phyloP scores from a whole-genome alignment of 1,284 basidiomycete species.

The Tilletia caries region DNA sequence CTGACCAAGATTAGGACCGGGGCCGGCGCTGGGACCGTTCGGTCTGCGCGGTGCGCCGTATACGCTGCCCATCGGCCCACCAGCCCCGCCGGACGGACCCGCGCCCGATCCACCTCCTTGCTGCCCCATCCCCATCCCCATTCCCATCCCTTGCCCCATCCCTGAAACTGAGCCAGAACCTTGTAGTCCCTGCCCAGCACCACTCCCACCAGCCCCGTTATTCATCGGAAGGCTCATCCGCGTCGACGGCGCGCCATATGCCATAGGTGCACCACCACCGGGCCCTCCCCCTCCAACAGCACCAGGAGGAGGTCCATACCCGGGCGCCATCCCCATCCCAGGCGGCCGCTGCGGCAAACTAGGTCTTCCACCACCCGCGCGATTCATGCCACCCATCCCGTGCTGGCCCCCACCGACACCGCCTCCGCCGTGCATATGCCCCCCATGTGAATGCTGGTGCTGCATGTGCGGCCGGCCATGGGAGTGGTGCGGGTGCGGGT shows the following conservation, averaged over 20 bases:
- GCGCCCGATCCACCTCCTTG: no score
- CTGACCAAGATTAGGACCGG: not conserved
- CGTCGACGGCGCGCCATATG: not conserved
- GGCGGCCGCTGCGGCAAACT: no score
- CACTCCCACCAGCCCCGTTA: no score
- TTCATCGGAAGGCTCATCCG: no score
- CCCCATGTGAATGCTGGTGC: not conserved
- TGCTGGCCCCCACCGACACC: not conserved
- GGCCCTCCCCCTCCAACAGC: not conserved
- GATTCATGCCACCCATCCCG: no score
- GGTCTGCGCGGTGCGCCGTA: not conserved
- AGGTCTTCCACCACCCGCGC: no score
- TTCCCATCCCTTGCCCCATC: no score
- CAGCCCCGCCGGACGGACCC: not conserved
- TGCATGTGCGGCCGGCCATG: not conserved
- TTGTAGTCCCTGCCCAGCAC: no score
- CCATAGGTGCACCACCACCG: not conserved
- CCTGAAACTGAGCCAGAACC: no score
- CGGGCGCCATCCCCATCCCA: not conserved
- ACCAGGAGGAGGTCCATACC: not conserved
- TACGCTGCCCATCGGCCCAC: not conserved
- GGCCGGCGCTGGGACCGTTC: not conserved
- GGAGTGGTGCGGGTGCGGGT: no score
- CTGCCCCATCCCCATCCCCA: no score
- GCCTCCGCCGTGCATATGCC: not conserved